These are phyloP conservation scores for Dendrobium chrysotoxum DNA, from an alignment of 106 monocot species.

Conservation along the genomic window DNA sequence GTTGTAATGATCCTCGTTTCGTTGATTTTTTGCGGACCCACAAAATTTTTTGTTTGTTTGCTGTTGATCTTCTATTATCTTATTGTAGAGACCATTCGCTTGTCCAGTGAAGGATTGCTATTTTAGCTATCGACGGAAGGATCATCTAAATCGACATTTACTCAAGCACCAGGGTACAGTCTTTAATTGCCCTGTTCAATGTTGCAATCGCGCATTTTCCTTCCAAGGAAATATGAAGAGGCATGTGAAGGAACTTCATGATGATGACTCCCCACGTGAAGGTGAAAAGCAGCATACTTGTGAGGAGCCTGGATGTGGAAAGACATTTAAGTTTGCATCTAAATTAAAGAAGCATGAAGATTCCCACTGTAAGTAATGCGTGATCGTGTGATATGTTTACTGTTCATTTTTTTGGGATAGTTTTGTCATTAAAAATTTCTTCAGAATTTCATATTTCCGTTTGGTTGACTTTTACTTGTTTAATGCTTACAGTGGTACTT, in stretches of 20 bases:
- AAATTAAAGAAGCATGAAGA: constrained; percentile 68
- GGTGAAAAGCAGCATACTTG: constrained; percentile 47
- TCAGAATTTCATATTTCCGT: too few species aligned
- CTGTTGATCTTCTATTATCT: neutral
- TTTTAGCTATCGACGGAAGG: constrained; percentile 63
- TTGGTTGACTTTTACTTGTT: too few species aligned
- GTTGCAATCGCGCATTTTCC: constrained; percentile 48
- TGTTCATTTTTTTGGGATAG: too few species aligned
- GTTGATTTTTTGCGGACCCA: neutral
- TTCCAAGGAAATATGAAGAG: constrained; percentile 63
- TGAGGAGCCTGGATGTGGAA: constrained; percentile 67
- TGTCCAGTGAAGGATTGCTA: constrained; percentile 82
- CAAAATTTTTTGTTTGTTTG: neutral
- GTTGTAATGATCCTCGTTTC: neutral
- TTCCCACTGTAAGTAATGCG: constrained; percentile 50
- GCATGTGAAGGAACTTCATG: constrained; percentile 67
- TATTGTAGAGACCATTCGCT: constrained; percentile 60
- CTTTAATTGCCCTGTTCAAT: constrained; percentile 52
- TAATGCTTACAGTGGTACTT: too few species aligned
- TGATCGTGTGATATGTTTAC: neutral
- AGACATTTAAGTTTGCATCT: constrained; percentile 62
- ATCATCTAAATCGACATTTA: constrained; percentile 72
- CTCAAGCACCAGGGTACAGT: constrained; percentile 63
- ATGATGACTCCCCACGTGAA: constrained; percentile 20
- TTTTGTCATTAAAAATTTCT: too few species aligned